A percentile compares a stretch with the other conserved stretches of the same genome.
Evolutionary conservation across 768 basidiomycete species (phyloP).

Genomic region (Phanerochaete sordida): DNA sequence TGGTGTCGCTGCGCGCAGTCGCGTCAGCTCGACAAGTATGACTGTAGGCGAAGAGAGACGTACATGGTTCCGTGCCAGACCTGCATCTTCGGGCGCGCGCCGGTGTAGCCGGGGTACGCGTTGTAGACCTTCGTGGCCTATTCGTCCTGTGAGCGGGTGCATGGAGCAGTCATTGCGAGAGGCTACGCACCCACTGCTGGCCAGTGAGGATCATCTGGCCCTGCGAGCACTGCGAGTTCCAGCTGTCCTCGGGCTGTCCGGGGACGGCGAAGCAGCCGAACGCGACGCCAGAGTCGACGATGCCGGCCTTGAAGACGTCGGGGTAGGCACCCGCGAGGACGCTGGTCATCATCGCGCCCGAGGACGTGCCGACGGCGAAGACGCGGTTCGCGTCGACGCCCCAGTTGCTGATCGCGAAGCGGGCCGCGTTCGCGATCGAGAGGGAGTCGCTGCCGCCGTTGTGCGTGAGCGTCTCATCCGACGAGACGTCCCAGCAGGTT

Average conservation of each 20-base stretch:
- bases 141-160: conserved; percentile 19
- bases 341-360: conserved; percentile 61
- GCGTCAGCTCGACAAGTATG: not conserved
- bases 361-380: conserved; percentile 48
- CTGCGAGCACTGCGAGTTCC: conserved; percentile 45
- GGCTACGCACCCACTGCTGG: conserved; percentile 35
- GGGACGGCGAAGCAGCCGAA: conserved; percentile 52
- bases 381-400: conserved; percentile 43
- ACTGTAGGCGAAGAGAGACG: conserved; percentile 1
- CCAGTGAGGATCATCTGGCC: conserved; percentile 42
- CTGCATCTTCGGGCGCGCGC: conserved; percentile 46
- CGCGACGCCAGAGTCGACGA: conserved; percentile 50
- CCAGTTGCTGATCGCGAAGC: conserved; percentile 46
- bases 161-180: not conserved
- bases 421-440: conserved; percentile 43
- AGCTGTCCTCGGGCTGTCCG: conserved; percentile 25
- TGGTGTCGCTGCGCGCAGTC: conserved; percentile 41
- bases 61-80: conserved; percentile 51
- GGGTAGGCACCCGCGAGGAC: conserved; percentile 53
- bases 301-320: conserved; percentile 46
- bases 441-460: conserved; percentile 54
- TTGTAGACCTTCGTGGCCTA: conserved; percentile 16
- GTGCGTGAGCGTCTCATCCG: conserved; percentile 48
- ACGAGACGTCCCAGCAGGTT: conserved; percentile 53
- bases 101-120: conserved; percentile 52